A percentile compares a stretch with the other conserved stretches of the same genome.
Evolutionary conservation across 2,329 filamentous ascomycete genomes (phyloP).

Genomic region (Bertia moriformis): DNA sequence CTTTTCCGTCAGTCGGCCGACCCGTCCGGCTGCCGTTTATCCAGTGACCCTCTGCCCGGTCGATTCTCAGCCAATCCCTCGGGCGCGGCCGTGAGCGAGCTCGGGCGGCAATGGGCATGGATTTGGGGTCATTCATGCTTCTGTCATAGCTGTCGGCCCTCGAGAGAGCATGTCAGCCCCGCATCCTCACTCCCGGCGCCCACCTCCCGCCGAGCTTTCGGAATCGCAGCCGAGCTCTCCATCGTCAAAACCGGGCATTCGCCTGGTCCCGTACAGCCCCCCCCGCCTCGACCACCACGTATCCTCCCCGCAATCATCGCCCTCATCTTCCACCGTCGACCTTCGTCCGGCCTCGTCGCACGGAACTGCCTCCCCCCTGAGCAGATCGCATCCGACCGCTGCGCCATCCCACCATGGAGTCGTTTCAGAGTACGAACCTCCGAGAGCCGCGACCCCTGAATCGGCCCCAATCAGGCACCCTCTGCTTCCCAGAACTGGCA

Average conservation of each 20-base stretch:
- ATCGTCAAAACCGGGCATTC: neutral
- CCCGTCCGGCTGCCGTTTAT: no score
- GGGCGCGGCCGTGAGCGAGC: neutral
- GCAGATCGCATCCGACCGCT: neutral
- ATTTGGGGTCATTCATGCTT: no score
- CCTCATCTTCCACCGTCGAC: neutral
- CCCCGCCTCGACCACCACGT: neutral
- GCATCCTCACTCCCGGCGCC: neutral
- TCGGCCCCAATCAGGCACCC: no score
- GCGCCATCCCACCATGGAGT: neutral
- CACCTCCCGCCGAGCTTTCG: neutral
- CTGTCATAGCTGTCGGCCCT: neutral
- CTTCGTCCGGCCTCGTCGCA: slow-evolving; percentile 3
- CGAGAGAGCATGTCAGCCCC: neutral
- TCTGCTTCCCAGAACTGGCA: neutral
- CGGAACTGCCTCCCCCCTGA: neutral
- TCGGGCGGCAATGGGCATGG: neutral
- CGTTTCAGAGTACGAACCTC: no score
- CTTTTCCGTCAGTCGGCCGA: no score
- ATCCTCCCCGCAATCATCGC: neutral
- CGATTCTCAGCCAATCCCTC: neutral
- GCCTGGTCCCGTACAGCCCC: neutral
- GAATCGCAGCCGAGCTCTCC: neutral
- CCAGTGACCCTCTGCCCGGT: neutral
- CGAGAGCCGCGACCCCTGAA: no score